phyloP scores from a whole-genome alignment of 2,329 filamentous ascomycete genomes.

The Whalleya microplaca region DNA sequence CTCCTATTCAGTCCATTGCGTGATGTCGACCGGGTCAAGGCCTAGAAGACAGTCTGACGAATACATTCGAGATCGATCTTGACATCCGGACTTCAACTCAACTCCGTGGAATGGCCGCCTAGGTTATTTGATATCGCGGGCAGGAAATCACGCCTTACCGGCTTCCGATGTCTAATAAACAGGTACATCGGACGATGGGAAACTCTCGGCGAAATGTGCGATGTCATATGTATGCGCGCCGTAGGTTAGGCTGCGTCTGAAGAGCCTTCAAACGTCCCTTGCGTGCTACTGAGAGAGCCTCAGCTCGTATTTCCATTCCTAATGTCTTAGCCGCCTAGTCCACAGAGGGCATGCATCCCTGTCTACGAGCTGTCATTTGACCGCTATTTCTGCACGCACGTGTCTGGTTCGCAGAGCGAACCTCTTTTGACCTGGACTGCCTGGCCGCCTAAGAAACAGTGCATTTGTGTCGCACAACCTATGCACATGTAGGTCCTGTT shows the following conservation, averaged over 20 bases:
- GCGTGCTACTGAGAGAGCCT: constrained; percentile 17
- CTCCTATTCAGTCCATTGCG: too few species aligned
- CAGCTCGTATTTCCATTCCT: constrained; percentile 26
- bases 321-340: constrained; percentile 16
- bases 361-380: constrained; percentile 20
- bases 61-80: too few species aligned
- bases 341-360: constrained; percentile 17
- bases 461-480: too few species aligned
- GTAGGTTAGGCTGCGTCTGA: constrained; percentile 11
- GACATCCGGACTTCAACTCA: not conserved
- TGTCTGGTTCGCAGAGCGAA: constrained; percentile 13
- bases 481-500: too few species aligned
- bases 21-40: too few species aligned
- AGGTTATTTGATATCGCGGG: not conserved
- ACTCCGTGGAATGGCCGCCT: not conserved
- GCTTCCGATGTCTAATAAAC: not conserved
- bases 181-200: constrained; percentile 9
- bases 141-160: not conserved
- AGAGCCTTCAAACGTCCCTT: constrained; percentile 9
- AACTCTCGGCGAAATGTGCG: constrained; percentile 9
- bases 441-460: too few species aligned
- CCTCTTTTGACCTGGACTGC: not conserved
- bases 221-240: constrained; percentile 11
- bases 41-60: too few species aligned
- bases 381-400: constrained; percentile 22